Conservation (phyloP, 805 yeast species). For the Kazachstania kunashirensis region DNA sequence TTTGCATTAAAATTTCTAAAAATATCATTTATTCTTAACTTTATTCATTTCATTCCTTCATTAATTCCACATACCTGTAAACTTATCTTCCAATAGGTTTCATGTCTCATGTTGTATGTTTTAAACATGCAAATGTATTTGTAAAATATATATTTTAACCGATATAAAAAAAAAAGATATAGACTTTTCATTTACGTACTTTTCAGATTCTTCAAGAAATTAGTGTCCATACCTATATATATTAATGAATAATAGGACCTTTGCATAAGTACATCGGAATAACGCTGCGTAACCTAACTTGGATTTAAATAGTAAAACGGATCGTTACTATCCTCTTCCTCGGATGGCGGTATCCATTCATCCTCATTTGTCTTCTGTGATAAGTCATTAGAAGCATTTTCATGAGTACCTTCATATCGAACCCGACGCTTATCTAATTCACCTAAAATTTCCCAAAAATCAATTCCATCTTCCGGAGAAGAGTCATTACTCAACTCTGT, state of each 20-base stretch:
- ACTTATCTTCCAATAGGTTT: no score
- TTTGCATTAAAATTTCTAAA: background rate
- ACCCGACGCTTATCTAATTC: constrained; percentile 40
- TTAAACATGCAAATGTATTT: no score
- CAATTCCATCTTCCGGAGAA: constrained; percentile 48
- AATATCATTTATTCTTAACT: background rate
- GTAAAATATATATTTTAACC: no score
- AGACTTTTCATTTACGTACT: no score
- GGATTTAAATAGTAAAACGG: constrained; percentile 6
- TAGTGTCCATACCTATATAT: no score
- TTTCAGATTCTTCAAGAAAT: no score
- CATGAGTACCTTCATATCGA: background rate
- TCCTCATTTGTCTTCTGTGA: background rate
- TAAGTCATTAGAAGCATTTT: background rate
- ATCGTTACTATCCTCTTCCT: constrained; percentile 3
- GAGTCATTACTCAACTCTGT: background rate
- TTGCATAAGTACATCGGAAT: no score
- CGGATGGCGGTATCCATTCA: background rate
- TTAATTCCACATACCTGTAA: background rate
- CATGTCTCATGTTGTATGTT: no score
- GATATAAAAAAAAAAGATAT: no score
- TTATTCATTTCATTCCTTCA: background rate
- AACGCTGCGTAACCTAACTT: background rate
- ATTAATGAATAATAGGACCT: no score
- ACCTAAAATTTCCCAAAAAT: constrained; percentile 64